Evolutionary conservation across 306 rosid genomes (phyloP).

Genomic region (Castanea sativa): DNA sequence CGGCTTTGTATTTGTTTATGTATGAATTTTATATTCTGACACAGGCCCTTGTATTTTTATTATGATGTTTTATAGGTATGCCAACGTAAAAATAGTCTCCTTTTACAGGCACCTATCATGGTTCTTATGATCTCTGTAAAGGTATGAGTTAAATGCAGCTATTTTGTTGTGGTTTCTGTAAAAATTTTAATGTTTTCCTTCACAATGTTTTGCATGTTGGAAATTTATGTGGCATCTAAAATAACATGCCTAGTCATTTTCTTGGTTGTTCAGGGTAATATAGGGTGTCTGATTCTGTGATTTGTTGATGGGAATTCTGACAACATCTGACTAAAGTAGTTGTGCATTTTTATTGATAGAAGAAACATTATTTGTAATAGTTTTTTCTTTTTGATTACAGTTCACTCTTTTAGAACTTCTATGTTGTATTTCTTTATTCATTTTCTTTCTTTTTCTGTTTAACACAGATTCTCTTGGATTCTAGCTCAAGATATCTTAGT

Average conservation of each 20-base stretch:
- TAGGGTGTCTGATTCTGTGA: background rate
- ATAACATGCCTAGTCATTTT: background rate
- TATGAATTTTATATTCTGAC: background rate
- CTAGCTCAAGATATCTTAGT: background rate
- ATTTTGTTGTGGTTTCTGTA: conserved; percentile 5
- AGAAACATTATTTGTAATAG: background rate
- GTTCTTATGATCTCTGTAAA: conserved; percentile 75
- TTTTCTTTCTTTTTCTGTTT: background rate
- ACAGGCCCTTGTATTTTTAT: background rate
- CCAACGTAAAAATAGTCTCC: conserved; percentile 31
- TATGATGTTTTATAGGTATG: conserved; percentile 46
- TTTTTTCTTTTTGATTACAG: background rate
- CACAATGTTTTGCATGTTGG: background rate
- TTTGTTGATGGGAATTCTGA: background rate
- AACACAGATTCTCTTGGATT: background rate
- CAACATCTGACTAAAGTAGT: background rate
- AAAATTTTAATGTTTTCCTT: background rate
- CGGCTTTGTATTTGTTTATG: background rate
- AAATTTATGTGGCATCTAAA: background rate
- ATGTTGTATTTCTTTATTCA: background rate
- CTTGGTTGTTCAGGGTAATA: background rate
- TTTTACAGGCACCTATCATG: conserved; percentile 51
- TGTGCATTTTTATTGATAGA: background rate
- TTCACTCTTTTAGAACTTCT: background rate
- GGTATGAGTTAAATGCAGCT: conserved; percentile 34